Conservation (phyloP, 768 basidiomycete species). For the Podaxis sp. region DNA sequence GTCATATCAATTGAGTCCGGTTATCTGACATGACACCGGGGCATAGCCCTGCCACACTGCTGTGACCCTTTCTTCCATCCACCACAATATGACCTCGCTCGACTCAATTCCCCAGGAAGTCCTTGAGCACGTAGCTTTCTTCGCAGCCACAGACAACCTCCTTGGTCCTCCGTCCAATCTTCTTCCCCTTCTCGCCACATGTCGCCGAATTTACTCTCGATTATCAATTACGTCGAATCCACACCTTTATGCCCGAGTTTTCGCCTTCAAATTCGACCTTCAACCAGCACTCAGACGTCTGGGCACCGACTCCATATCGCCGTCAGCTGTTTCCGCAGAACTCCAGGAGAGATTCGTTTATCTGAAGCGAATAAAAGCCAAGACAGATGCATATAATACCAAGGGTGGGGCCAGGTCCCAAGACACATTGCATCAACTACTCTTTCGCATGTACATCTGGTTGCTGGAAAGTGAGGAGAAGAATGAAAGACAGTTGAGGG, state of each 20-base stretch:
- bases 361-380: conserved; percentile 55
- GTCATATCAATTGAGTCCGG: not conserved
- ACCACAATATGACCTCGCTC: conserved; percentile 34
- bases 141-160: conserved; percentile 48
- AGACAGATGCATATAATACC: conserved; percentile 31
- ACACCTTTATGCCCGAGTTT: conserved; percentile 74
- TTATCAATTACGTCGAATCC: conserved; percentile 57
- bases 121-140: conserved; percentile 76
- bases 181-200: conserved; percentile 53
- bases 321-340: conserved; percentile 57
- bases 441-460: conserved; percentile 74
- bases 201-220: conserved; percentile 44
- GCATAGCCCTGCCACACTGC: conserved; percentile 1
- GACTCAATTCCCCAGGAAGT: conserved; percentile 70
- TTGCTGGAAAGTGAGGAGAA: conserved; percentile 80
- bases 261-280: conserved; percentile 65
- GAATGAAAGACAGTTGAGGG: conserved; percentile 69
- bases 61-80: conserved; percentile 11
- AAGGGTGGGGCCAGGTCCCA: not conserved
- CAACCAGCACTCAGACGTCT: conserved; percentile 49
- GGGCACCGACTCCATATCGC: conserved; percentile 36
- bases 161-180: conserved; percentile 65
- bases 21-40: conserved; percentile 6
- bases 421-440: conserved; percentile 38
- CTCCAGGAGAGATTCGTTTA: conserved; percentile 58